Evolutionary conservation across 345 rosid genomes (phyloP), one percentile per base, ranked within the genome.

Genomic region (Hibiscus mutabilis): DNA sequence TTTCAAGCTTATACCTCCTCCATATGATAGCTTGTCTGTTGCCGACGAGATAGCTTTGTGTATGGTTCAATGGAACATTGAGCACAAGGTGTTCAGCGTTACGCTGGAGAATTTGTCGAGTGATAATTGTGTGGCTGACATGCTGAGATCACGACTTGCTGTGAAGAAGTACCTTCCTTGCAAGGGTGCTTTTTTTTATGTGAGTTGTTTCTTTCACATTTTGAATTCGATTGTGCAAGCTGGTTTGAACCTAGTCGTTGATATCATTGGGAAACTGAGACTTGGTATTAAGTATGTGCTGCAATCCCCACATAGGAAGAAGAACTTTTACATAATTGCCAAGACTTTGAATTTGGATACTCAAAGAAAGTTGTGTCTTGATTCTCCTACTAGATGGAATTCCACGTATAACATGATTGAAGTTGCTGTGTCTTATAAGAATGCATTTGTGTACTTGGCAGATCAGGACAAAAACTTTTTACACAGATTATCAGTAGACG

Each of bases 31-130:
- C 60, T 67, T 74, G 19, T 76, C 72, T 3, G 27, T 69, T 46
- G 69, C 66, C 27, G 80, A 73, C 74, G 78, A 76, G 66, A 71
- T 76, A 60, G 75, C 72, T 21, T 37, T 29, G 15, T 81, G 81
- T 37, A 60, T 78, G 71, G 68, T 70, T 33, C 69, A 74, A 9
- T 79, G 76, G 76, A 74, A 76, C 65, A 71, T 71, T 67, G 82
- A 79, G 61, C 76, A 72, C 66, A 79, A 67, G 72, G 70, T 77
- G 25, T 82, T 74, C 51, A 56, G 78, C 40, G 57, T 74, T 33
- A 76, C 71, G 6, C 49, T 68, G 19, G 75, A 74, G 21, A 68
- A 72, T 35, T 74, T 72, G 25, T 63, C 59, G 2, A 22, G 56
- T 64, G 68, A 76, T 72, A 46, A 62, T 64, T 37, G 58, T 57